A percentile compares a stretch with the other conserved stretches of the same genome.
phyloP scores from a whole-genome alignment of 139 green algal genomes.

The Micractinium sp. region DNA sequence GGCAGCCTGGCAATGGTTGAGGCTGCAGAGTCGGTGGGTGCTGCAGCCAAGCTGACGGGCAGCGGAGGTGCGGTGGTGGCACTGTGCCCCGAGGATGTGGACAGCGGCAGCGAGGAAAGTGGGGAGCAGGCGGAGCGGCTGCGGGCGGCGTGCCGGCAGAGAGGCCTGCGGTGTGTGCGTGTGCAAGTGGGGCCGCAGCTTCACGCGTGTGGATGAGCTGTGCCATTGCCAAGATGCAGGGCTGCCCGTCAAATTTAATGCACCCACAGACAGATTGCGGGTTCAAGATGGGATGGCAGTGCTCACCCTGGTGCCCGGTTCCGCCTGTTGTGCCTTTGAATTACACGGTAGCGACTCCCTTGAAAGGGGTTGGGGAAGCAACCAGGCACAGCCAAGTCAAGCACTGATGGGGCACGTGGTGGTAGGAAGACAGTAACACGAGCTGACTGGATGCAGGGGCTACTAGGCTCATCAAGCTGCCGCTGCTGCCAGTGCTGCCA shows the following conservation, averaged over 20 bases:
- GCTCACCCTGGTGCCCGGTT: too few species aligned
- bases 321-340: too few species aligned
- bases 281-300: neutral
- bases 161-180: constrained; percentile 21
- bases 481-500: too few species aligned
- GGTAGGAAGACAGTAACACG: too few species aligned
- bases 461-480: neutral
- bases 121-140: constrained; percentile 45
- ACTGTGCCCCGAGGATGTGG: constrained; percentile 50
- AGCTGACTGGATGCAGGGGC: too few species aligned
- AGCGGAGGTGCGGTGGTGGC: constrained; percentile 84
- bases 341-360: too few species aligned
- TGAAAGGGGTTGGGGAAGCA: neutral
- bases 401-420: too few species aligned
- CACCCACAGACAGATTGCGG: neutral
- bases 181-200: constrained; percentile 26
- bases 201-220: neutral
- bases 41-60: constrained; percentile 89
- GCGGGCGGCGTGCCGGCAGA: constrained; percentile 9
- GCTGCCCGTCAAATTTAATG: neutral
- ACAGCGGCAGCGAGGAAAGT: neutral
- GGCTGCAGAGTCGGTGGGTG: constrained; percentile 67
- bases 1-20: constrained; percentile 83
- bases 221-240: neutral
- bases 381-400: neutral